Evolutionary conservation across 164 flowering plant genomes (phyloP), one percentile per base, ranked within the genome.

Genomic region (Macadamia tetraphylla): DNA sequence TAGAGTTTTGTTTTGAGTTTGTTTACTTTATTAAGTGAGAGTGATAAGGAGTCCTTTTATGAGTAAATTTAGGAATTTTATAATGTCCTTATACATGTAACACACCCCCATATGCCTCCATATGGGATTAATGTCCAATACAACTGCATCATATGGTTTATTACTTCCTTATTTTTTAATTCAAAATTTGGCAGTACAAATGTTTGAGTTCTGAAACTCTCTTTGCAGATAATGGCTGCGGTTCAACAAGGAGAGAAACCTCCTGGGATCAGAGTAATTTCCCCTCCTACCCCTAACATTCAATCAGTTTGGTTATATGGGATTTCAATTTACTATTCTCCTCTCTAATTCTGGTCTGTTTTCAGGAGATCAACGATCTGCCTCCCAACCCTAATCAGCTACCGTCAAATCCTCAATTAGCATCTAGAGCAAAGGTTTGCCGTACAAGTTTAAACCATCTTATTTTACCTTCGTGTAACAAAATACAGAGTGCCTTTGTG

Each of bases 361-460:
- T 76, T 73, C 86, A 94, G 99, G 97, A 90, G 29, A 90, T 94
- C 44, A 81, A 94, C 73, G 97, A 94, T 75, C 72, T 68, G 49
- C 99, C 99, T 56, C 99, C 97, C 14, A 89, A 94, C 75, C 97
- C 99, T 30, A 85, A 89, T 78, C 97, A 90, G 74, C 88, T 83
- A 31, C 77, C 81, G 59, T 80, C 99, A 71, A 87, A 85, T 81
- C 91, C 98, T 66, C 92, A 84, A 58, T 32, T 87, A 35, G 85
- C 82, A 14, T 92, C 96, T 60, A 87, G 77, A 80, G 29, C 86
- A 44, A 92, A 94, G 96, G 99, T 92, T 43, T 64, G 77, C 23
- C 2, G 67, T 63, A 29, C 29, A 12, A 30, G 15, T 62, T 43
- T 7, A 23, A 6, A 15, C 9, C 51, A 8, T 46, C 7, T 46